Evolutionary conservation across 2,329 filamentous ascomycete genomes (phyloP), one percentile per base, ranked within the genome.

Genomic region (Trichoderma hamatum): DNA sequence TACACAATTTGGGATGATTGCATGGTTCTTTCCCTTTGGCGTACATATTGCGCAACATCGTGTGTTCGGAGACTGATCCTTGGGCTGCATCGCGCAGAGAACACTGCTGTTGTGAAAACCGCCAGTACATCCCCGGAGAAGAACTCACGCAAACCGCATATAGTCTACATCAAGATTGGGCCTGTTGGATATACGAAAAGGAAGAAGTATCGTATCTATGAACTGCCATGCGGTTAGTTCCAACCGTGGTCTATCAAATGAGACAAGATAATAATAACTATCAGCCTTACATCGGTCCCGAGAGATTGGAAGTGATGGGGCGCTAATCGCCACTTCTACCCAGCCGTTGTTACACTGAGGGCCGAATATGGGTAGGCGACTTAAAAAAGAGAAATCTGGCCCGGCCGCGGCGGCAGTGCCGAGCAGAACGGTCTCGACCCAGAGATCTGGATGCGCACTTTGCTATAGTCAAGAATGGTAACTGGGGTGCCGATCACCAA

Each of bases 261-360:
- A 59, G 54, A 59, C 54, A 59, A 49, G 54, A 51, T 24, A 39
- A 28, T 52, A 16, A 60, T 51, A 55, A 46, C 61, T 36, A 67
- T 70, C 68, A 70, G 68, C 68, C 68, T 70, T 70, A 70, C 51
- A 55, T 46, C n/a, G 16, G 64, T 70, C 68, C 68, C 68, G 68
- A 67, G 68, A 52, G 63, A 56, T 67, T 70, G 68, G 68, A 58
- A 68, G 68, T 62, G 68, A 70, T 58, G 64, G 61, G 64, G 68
- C 68, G 61, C 68, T 70, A 68, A 58, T 70, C 46, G 56, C 63
- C 34, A 51, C 59, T 21, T 58, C 68, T 67, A 49, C 55, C 34
- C 68, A 56, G 68, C 68, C 63, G 56, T 55, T 61, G 68, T 62
- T 65, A 56, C 56, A 62, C 55, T 59, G 56, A 39, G 39, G 56